These are phyloP conservation scores for Hypsizygus marmoreus DNA, from an alignment of 768 basidiomycete species.

Conservation along the genomic window DNA sequence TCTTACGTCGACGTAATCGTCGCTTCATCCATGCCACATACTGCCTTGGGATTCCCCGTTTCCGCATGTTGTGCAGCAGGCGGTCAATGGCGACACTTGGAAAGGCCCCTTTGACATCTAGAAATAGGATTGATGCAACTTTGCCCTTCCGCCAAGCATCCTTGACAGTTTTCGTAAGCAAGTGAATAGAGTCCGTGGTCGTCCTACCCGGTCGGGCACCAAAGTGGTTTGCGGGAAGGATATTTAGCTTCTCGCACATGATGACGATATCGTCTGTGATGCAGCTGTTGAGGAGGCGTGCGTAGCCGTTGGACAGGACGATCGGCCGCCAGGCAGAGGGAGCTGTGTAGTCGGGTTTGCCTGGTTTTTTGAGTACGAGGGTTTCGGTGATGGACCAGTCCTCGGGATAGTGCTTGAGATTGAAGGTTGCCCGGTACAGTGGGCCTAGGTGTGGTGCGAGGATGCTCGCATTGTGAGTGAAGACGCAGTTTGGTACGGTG, in stretches of 20 bases:
- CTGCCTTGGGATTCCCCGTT: conserved; percentile 23
- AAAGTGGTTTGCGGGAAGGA: conserved; percentile 39
- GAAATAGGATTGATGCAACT: conserved; percentile 37
- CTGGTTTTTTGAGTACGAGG: conserved; percentile 36
- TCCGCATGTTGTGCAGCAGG: conserved; percentile 33
- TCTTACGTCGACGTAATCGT: neutral
- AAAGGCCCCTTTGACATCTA: conserved; percentile 47
- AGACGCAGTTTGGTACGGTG: conserved; percentile 21
- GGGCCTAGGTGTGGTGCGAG: conserved; percentile 15
- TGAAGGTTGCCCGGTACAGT: conserved; percentile 29
- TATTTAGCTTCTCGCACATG: conserved; percentile 27
- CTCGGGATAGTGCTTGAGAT: conserved; percentile 26
- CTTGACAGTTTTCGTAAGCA: conserved; percentile 34
- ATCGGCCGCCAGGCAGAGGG: conserved; percentile 38
- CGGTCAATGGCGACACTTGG: conserved; percentile 34
- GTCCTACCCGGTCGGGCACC: conserved; percentile 38
- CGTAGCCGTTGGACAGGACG: conserved; percentile 31
- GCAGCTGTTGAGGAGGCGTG: conserved; percentile 27
- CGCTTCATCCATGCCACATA: conserved; percentile 17
- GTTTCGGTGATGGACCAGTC: conserved; percentile 28
- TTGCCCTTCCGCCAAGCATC: conserved; percentile 34
- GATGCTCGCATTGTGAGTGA: conserved; percentile 12
- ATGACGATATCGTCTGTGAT: conserved; percentile 23
- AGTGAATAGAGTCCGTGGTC: conserved; percentile 36
- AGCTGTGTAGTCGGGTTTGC: conserved; percentile 31